Percentiles rank a stretch among this genome's conserved stretches.
Conservation (phyloP, 768 basidiomycete genomes). For the Plicaturopsis crispa region DNA sequence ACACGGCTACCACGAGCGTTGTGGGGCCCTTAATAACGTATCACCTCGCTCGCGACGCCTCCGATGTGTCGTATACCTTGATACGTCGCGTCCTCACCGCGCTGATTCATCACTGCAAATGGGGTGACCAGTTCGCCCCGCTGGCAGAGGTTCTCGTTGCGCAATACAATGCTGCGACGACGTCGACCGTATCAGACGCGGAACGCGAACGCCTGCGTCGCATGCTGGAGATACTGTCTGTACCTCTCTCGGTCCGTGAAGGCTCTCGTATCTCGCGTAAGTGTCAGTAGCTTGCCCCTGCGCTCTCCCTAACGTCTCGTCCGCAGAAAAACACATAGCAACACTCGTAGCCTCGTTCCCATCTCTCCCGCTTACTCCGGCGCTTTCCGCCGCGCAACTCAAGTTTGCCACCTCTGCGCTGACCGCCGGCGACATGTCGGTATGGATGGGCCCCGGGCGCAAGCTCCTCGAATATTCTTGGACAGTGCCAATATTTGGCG, state of each 20-base stretch:
- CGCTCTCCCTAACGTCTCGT: constrained; percentile 3
- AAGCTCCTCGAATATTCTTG: constrained; percentile 49
- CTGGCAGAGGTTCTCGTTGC: constrained; percentile 47
- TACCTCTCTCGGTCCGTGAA: constrained; percentile 57
- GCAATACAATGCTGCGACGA: constrained; percentile 10
- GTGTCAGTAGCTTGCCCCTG: constrained; percentile 12
- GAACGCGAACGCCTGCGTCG: constrained; percentile 37
- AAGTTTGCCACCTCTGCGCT: constrained; percentile 26
- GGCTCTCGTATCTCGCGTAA: constrained; percentile 62
- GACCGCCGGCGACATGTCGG: constrained; percentile 32
- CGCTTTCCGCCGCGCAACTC: not conserved
- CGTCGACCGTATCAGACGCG: constrained; percentile 4
- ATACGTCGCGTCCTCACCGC: constrained; percentile 72
- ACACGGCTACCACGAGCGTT: constrained; percentile 64
- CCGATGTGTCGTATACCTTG: constrained; percentile 41
- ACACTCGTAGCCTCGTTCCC: constrained; percentile 24
- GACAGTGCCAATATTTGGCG: constrained; percentile 29
- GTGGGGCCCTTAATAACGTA: constrained; percentile 48
- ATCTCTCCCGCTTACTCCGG: constrained; percentile 16
- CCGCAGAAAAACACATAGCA: constrained; percentile 27
- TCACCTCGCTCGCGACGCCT: constrained; percentile 35
- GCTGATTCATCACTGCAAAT: constrained; percentile 76
- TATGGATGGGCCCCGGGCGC: constrained; percentile 36
- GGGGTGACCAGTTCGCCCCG: constrained; percentile 52
- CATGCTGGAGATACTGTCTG: constrained; percentile 46